Evolutionary conservation across 2,329 filamentous ascomycete species (phyloP).

Genomic region (Fusarium sp.): DNA sequence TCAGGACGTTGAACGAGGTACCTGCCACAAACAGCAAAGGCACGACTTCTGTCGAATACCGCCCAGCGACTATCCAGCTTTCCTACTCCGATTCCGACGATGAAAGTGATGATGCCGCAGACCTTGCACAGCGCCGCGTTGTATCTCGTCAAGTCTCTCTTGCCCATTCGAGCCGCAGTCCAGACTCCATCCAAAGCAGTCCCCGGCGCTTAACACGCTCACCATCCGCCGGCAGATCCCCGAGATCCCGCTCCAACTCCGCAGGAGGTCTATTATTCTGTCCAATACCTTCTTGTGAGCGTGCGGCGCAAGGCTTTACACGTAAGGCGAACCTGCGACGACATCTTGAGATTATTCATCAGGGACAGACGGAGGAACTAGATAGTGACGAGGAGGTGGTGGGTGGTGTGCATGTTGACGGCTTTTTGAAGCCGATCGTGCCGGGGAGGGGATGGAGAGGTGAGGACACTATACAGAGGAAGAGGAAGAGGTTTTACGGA

Average conservation of each 20-base stretch:
- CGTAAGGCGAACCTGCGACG: conserved; percentile 55
- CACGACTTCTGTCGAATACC: conserved; percentile 49
- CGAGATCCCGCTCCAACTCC: conserved; percentile 48
- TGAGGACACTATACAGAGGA: conserved; percentile 50
- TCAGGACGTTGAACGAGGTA: conserved; percentile 66
- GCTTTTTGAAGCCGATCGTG: conserved; percentile 71
- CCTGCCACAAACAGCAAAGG: conserved; percentile 43
- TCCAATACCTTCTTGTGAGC: conserved; percentile 55
- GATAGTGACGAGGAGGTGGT: conserved; percentile 67
- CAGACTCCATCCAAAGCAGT: conserved; percentile 42
- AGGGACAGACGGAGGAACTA: conserved; percentile 52
- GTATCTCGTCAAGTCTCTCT: conserved; percentile 51
- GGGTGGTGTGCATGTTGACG: conserved; percentile 76
- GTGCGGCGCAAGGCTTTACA: conserved; percentile 55
- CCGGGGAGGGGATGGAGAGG: conserved; percentile 63
- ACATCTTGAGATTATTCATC: conserved; percentile 57
- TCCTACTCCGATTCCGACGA: conserved; percentile 42
- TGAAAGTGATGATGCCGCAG: conserved; percentile 46
- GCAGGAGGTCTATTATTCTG: conserved; percentile 55
- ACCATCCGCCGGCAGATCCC: conserved; percentile 17
- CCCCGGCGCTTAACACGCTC: conserved; percentile 42
- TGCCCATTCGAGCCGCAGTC: conserved; percentile 46
- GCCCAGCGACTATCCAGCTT: conserved; percentile 48
- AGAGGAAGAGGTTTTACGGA: conserved; percentile 49
- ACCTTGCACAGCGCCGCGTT: conserved; percentile 49